Evolutionary conservation across 2,329 filamentous ascomycete genomes (phyloP).

Genomic region (Cercospora nicotianae): DNA sequence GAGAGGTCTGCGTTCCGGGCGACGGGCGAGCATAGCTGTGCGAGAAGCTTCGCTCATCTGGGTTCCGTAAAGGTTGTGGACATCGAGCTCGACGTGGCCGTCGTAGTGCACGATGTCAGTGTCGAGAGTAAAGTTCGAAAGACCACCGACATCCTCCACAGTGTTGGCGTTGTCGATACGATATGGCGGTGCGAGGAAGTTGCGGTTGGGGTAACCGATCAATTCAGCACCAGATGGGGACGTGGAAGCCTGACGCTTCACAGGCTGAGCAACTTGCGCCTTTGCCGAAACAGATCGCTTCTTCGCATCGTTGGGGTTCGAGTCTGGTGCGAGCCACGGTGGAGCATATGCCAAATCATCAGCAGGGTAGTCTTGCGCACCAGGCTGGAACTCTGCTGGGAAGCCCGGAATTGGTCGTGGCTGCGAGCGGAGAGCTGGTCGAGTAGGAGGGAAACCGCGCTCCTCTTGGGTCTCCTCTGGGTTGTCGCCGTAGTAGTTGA

Average conservation of each 20-base stretch:
- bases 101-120: constrained; percentile 68
- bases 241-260: constrained; percentile 21
- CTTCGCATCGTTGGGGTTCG: constrained; percentile 24
- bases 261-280: neutral
- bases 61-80: constrained; percentile 73
- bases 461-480: constrained; percentile 41
- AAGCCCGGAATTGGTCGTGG: constrained; percentile 69
- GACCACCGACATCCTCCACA: constrained; percentile 42
- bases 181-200: constrained; percentile 66
- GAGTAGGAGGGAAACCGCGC: constrained; percentile 57
- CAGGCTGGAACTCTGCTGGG: constrained; percentile 64
- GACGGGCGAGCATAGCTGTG: constrained; percentile 65
- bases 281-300: constrained; percentile 12
- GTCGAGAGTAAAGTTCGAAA: constrained; percentile 55
- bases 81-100: constrained; percentile 68
- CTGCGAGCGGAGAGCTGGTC: constrained; percentile 59
- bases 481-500: constrained; percentile 40
- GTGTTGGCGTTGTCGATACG: constrained; percentile 58
- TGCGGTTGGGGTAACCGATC: constrained; percentile 30
- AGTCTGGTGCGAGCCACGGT: constrained; percentile 42
- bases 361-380: constrained; percentile 25
- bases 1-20: constrained; percentile 64
- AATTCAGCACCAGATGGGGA: constrained; percentile 18
- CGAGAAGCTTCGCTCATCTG: constrained; percentile 70
- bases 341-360: constrained; percentile 33